A percentile compares a stretch with the other conserved stretches of the same genome.
phyloP scores from a whole-genome alignment of 352 stramenopile species.

The Globisporangium okanoganense region DNA sequence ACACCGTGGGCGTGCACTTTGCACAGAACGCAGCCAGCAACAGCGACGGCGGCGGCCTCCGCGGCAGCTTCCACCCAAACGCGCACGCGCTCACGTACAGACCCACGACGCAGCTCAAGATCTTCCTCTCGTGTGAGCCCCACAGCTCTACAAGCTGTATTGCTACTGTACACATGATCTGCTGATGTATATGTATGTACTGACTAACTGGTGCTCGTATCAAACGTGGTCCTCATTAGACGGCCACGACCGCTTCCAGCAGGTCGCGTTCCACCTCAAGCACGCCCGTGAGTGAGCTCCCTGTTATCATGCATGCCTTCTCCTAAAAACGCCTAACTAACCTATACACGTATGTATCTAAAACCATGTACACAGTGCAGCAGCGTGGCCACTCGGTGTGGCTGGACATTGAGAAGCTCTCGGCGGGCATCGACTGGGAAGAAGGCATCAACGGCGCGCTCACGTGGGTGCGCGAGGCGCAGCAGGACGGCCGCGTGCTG shows the following conservation, averaged over 20 bases:
- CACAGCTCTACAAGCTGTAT: not conserved
- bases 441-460: slow-evolving; percentile 61
- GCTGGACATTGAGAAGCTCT: slow-evolving; percentile 69
- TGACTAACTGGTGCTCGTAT: not conserved
- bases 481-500: slow-evolving; percentile 64
- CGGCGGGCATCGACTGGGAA: slow-evolving; percentile 72
- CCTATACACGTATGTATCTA: slow-evolving; percentile 1
- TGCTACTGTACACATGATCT: not conserved
- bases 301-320: not conserved
- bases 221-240: slow-evolving; percentile 26
- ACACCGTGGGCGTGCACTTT: slow-evolving; percentile 4
- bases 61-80: not conserved
- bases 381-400: slow-evolving; percentile 58
- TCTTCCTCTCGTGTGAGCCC: slow-evolving; percentile 67
- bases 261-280: slow-evolving; percentile 68
- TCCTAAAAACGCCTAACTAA: not conserved
- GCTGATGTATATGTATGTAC: not conserved
- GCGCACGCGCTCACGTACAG: slow-evolving; percentile 35
- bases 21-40: slow-evolving; percentile 3
- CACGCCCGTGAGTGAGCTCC: slow-evolving; percentile 46
- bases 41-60: not conserved
- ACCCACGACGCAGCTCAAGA: slow-evolving; percentile 47
- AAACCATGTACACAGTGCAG: slow-evolving; percentile 35
- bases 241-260: slow-evolving; percentile 70
- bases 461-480: slow-evolving; percentile 65